Conservation (phyloP, 768 basidiomycete genomes). For the Calocybe gangraenosa region DNA sequence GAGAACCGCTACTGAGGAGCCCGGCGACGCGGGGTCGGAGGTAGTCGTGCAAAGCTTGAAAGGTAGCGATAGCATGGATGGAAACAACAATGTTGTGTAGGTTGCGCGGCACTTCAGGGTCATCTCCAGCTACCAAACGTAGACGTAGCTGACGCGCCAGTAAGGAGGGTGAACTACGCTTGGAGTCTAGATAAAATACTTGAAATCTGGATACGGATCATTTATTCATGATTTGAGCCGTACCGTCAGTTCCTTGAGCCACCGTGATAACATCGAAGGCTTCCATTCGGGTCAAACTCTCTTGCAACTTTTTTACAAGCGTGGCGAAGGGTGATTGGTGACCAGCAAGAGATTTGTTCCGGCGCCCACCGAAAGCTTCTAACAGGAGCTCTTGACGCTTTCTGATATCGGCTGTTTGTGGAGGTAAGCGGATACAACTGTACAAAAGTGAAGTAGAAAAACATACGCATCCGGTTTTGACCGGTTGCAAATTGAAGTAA, state of each 20-base stretch:
- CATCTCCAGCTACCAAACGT: slow-evolving; percentile 84
- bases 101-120: slow-evolving; percentile 81
- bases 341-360: slow-evolving; percentile 36
- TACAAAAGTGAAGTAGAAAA: slow-evolving; percentile 3
- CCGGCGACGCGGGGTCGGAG: slow-evolving; percentile 87
- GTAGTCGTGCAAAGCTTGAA: slow-evolving; percentile 96
- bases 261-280: slow-evolving; percentile 93
- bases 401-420: slow-evolving; percentile 50
- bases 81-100: slow-evolving; percentile 92
- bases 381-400: slow-evolving; percentile 77
- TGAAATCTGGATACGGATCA: not conserved
- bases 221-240: slow-evolving; percentile 17
- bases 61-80: slow-evolving; percentile 97
- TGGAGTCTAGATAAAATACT: slow-evolving; percentile 58
- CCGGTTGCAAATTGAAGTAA: slow-evolving; percentile 80
- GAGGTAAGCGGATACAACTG: slow-evolving; percentile 3
- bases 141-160: slow-evolving; percentile 92
- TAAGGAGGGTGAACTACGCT: slow-evolving; percentile 84
- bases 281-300: slow-evolving; percentile 93
- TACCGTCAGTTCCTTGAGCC: slow-evolving; percentile 77
- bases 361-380: slow-evolving; percentile 65
- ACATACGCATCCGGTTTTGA: slow-evolving; percentile 53
- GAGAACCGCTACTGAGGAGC: slow-evolving; percentile 53
- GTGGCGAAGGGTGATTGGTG: slow-evolving; percentile 62
- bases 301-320: slow-evolving; percentile 94